A percentile compares a stretch with the other conserved stretches of the same genome.
phyloP scores from a whole-genome alignment of 2,329 filamentous ascomycete genomes.

The Paecilomyces dactylethromorphus region DNA sequence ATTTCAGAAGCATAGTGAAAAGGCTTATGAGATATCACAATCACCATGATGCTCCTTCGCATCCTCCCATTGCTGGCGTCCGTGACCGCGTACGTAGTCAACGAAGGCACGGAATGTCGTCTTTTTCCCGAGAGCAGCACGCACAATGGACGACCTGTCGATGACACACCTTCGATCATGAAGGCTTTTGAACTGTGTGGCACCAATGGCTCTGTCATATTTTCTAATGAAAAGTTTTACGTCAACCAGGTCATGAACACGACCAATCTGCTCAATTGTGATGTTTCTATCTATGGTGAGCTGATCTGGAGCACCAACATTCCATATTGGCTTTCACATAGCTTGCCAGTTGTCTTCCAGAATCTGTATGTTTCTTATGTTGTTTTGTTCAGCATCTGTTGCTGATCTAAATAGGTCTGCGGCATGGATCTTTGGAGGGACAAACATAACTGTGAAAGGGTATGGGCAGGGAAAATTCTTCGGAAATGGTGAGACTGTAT shows the following conservation, averaged over 20 bases:
- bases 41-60: neutral
- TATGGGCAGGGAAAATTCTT: conserved; percentile 49
- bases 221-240: conserved; percentile 16
- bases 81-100: conserved; percentile 8
- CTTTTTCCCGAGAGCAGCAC: conserved; percentile 16
- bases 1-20: neutral
- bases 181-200: conserved; percentile 23
- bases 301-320: conserved; percentile 40
- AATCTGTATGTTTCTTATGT: conserved; percentile 32
- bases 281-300: conserved; percentile 20
- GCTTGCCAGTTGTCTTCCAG: conserved; percentile 48
- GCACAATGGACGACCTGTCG: conserved; percentile 11
- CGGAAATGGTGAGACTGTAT: conserved; percentile 37
- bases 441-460: conserved; percentile 45
- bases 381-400: neutral
- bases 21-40: neutral
- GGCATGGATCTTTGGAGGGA: conserved; percentile 50
- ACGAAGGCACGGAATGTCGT: conserved; percentile 11
- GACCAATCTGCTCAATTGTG: conserved; percentile 18
- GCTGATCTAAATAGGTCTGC: conserved; percentile 25
- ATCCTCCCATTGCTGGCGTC: neutral
- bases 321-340: conserved; percentile 47
- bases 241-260: conserved; percentile 17
- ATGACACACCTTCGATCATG: conserved; percentile 16
- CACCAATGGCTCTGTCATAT: conserved; percentile 18